Conservation (phyloP, 768 basidiomycete species). For the Phylloporus sp. region DNA sequence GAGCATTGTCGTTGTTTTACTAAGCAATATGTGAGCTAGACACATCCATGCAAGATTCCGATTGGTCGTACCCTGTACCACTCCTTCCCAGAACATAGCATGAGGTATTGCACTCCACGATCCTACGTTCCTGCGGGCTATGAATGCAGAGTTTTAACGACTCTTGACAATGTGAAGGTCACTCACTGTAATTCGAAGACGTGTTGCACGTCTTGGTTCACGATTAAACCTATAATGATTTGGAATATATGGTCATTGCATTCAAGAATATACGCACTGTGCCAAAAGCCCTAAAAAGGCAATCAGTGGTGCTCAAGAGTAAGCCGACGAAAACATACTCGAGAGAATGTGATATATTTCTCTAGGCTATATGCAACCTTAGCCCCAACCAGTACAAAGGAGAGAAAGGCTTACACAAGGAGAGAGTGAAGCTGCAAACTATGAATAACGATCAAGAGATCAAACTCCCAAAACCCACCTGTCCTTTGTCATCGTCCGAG, state of each 20-base stretch:
- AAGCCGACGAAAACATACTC: slow-evolving; percentile 9
- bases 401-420: slow-evolving; percentile 43
- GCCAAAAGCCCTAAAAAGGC: slow-evolving; percentile 17
- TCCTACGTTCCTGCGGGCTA: slow-evolving; percentile 47
- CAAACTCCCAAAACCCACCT: slow-evolving; percentile 32
- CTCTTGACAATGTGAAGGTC: slow-evolving; percentile 4
- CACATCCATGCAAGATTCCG: not conserved
- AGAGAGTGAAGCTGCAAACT: slow-evolving; percentile 49
- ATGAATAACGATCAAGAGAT: not conserved
- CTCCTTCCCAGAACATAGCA: slow-evolving; percentile 69
- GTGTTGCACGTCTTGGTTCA: slow-evolving; percentile 24
- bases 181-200: slow-evolving; percentile 26
- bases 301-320: slow-evolving; percentile 36
- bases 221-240: slow-evolving; percentile 18
- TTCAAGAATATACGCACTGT: slow-evolving; percentile 9
- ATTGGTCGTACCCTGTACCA: slow-evolving; percentile 58
- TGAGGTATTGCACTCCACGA: slow-evolving; percentile 56
- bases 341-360: slow-evolving; percentile 32
- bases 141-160: slow-evolving; percentile 4
- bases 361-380: slow-evolving; percentile 39
- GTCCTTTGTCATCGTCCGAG: slow-evolving; percentile 43
- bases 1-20: slow-evolving; percentile 75
- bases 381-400: slow-evolving; percentile 20
- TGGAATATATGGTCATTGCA: not conserved
- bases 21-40: slow-evolving; percentile 18